These are phyloP conservation scores for Rubia peregrina DNA, from an alignment of 305 asterid species.

Conservation along the genomic window DNA sequence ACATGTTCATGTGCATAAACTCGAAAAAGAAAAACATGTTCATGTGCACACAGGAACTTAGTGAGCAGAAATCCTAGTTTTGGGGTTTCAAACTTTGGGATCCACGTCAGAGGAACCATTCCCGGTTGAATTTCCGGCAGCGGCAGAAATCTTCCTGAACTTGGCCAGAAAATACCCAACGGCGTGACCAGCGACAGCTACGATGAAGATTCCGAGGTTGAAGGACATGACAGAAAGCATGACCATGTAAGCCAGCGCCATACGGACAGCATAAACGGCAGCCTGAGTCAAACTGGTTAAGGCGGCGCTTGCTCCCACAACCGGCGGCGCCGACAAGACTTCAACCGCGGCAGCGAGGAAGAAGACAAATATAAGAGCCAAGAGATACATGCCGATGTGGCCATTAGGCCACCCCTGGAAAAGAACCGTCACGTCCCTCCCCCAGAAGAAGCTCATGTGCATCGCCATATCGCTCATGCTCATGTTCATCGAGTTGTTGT, in stretches of 20 bases:
- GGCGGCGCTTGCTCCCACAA: constrained; percentile 16
- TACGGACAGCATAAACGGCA: constrained; percentile 38
- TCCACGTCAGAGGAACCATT: background rate
- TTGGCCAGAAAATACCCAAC: constrained; percentile 39
- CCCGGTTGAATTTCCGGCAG: constrained; percentile 5
- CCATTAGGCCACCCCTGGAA: constrained; percentile 73
- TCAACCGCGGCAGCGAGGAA: constrained; percentile 39
- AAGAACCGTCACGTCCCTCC: constrained; percentile 49
- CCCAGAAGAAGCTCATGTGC: constrained; percentile 78
- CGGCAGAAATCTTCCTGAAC: constrained; percentile 23
- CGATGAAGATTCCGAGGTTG: constrained; percentile 59
- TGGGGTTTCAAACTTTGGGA: constrained; percentile 12
- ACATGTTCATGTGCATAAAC: background rate
- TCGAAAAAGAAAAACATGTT: background rate
- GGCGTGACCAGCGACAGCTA: constrained; percentile 57
- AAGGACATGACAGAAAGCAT: constrained; percentile 84
- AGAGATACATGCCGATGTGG: constrained; percentile 45
- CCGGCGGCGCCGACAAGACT: constrained; percentile 30
- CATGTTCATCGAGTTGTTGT: constrained; percentile 26
- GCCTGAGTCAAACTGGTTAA: constrained; percentile 28
- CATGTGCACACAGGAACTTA: background rate
- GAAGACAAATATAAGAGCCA: constrained; percentile 47
- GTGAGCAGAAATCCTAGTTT: background rate
- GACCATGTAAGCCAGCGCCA: constrained; percentile 54
- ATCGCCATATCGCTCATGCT: constrained; percentile 35